phyloP scores from a whole-genome alignment of 495 filamentous ascomycete species.

The Penicillium fimorum region DNA sequence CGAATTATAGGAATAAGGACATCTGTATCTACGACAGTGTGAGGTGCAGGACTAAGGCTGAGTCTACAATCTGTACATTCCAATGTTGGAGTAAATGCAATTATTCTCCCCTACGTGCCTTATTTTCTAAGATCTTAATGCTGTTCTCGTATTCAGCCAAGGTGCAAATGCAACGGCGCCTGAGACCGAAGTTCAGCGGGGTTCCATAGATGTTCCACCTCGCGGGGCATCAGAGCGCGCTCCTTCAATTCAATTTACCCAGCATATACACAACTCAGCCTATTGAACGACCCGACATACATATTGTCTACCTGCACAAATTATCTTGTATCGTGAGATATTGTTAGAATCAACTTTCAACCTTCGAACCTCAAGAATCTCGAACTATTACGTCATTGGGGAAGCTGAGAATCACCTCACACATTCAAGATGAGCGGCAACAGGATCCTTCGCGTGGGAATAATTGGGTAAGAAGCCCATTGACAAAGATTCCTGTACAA shows the following conservation, averaged over 20 bases:
- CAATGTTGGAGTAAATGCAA: conserved; percentile 1
- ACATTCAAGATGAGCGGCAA: conserved; percentile 2
- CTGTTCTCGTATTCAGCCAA: neutral
- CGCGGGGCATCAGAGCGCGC: neutral
- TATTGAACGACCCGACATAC: neutral
- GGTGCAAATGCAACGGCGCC: neutral
- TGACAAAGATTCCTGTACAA: neutral
- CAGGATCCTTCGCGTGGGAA: conserved; percentile 5
- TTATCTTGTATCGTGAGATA: neutral
- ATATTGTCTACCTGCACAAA: neutral
- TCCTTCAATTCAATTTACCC: neutral
- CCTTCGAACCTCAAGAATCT: neutral
- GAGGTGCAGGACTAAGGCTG: conserved; percentile 1
- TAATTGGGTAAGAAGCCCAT: conserved; percentile 3
- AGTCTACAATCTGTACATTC: conserved; percentile 9
- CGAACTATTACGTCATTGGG: neutral
- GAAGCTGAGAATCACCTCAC: neutral
- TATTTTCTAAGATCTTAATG: neutral
- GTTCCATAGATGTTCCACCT: conserved; percentile 2
- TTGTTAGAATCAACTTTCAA: neutral
- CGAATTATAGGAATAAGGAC: conserved; percentile 3
- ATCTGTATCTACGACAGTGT: conserved; percentile 7
- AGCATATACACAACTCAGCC: neutral
- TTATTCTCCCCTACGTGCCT: neutral
- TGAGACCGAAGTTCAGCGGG: neutral